Conservation (phyloP, 2,329 filamentous ascomycete genomes). For the Verticillium klebahnii region DNA sequence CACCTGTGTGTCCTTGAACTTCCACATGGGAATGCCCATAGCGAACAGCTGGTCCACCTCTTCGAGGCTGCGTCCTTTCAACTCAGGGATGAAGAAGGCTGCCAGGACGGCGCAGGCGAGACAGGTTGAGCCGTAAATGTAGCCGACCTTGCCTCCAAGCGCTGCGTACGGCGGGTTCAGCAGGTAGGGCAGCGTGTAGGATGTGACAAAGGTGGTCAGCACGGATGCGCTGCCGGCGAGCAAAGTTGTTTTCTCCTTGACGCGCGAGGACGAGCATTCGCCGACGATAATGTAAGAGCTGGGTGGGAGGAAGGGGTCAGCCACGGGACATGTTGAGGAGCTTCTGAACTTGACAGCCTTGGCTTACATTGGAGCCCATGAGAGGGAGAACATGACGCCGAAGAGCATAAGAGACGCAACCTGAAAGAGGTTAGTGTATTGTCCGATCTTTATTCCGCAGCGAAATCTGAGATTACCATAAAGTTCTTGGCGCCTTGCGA, state of each 20-base stretch:
- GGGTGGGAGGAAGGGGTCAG: background rate
- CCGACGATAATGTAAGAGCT: conserved; percentile 22
- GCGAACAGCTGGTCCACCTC: conserved; percentile 18
- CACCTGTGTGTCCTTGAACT: conserved; percentile 5
- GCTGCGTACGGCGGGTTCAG: conserved; percentile 12
- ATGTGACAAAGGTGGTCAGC: conserved; percentile 14
- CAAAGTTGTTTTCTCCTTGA: conserved; percentile 25
- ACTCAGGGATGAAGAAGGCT: conserved; percentile 39
- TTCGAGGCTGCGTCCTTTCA: conserved; percentile 27
- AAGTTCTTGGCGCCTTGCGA: background rate
- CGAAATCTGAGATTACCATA: background rate
- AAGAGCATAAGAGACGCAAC: conserved; percentile 22
- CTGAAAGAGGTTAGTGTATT: conserved; percentile 3
- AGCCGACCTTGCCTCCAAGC: conserved; percentile 13
- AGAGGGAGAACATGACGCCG: conserved; percentile 17
- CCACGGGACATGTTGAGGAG: background rate
- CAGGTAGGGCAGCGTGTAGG: conserved; percentile 15
- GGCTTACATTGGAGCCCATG: conserved; percentile 21
- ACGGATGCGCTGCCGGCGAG: conserved; percentile 21
- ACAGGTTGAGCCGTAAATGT: conserved; percentile 19
- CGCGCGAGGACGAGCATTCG: conserved; percentile 17
- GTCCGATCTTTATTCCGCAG: too few species aligned
- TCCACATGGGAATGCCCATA: conserved; percentile 11
- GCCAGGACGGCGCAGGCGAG: conserved; percentile 16
- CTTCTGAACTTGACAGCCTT: background rate